Percentiles rank a stretch among this genome's conserved stretches.
phyloP scores from a whole-genome alignment of 352 stramenopile genomes.

The Thraustochytrium sp. region DNA sequence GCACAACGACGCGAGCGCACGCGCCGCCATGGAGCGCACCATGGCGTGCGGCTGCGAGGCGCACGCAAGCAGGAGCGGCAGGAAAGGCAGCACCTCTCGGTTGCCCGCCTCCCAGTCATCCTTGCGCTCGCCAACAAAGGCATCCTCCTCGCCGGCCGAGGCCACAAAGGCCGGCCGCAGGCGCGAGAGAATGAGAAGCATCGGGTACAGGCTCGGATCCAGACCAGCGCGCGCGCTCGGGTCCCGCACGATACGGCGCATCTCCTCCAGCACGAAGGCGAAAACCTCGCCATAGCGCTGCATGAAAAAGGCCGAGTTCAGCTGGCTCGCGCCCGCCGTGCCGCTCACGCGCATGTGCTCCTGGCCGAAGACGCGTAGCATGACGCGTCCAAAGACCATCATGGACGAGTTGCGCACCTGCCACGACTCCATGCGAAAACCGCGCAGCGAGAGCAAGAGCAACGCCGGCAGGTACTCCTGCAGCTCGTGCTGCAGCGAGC shows the following conservation, averaged over 20 bases:
- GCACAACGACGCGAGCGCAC: conserved; percentile 64
- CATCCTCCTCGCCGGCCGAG: neutral
- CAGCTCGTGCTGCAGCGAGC: conserved; percentile 71
- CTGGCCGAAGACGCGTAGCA: conserved; percentile 67
- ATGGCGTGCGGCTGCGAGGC: conserved; percentile 64
- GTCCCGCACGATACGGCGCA: conserved; percentile 44
- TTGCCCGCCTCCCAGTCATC: neutral
- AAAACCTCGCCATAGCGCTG: conserved; percentile 66
- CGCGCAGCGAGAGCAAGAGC: conserved; percentile 71
- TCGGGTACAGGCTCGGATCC: conserved; percentile 62
- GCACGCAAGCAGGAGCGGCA: conserved; percentile 64
- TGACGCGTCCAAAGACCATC: conserved; percentile 70
- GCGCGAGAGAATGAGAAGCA: conserved; percentile 70
- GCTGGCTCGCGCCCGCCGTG: conserved; percentile 54
- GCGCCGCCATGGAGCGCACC: conserved; percentile 68
- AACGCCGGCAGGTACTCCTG: conserved; percentile 47
- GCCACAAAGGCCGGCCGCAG: conserved; percentile 62
- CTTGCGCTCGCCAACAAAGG: neutral
- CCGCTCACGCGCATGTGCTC: conserved; percentile 70
- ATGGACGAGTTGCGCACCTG: conserved; percentile 80
- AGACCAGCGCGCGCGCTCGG: neutral
- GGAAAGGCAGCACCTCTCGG: conserved; percentile 55
- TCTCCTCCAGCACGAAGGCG: conserved; percentile 59
- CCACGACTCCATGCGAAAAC: conserved; percentile 73
- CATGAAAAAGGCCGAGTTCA: conserved; percentile 68